Evolutionary conservation across 2,329 filamentous ascomycete genomes (phyloP).

Genomic region (Rhexocercosporidium sp.): DNA sequence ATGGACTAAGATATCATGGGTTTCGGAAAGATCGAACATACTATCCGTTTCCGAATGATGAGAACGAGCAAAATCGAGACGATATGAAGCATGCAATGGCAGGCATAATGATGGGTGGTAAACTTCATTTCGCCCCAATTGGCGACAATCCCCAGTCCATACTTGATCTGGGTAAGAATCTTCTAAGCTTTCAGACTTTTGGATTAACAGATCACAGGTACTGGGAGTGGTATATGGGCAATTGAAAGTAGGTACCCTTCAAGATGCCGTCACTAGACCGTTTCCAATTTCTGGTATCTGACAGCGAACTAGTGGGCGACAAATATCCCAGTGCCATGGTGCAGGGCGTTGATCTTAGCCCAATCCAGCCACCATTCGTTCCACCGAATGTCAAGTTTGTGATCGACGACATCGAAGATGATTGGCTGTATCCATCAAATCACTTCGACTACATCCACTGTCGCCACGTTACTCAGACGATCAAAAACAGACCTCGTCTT

Average conservation of each 20-base stretch:
- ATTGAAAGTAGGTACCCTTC: slow-evolving; percentile 7
- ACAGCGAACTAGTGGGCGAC: slow-evolving; percentile 33
- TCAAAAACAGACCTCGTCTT: slow-evolving; percentile 56
- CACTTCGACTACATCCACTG: slow-evolving; percentile 57
- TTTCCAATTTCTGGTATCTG: background rate
- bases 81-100: slow-evolving; percentile 29
- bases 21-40: background rate
- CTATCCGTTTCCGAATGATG: slow-evolving; percentile 12
- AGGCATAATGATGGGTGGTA: slow-evolving; percentile 16
- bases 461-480: slow-evolving; percentile 56
- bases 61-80: slow-evolving; percentile 13
- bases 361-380: slow-evolving; percentile 34
- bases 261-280: no score
- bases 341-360: slow-evolving; percentile 38
- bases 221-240: slow-evolving; percentile 49
- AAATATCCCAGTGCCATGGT: slow-evolving; percentile 37
- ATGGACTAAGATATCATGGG: slow-evolving; percentile 2
- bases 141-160: slow-evolving; percentile 28
- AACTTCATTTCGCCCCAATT: slow-evolving; percentile 31
- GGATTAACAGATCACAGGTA: slow-evolving; percentile 39
- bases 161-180: background rate
- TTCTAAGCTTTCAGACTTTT: background rate
- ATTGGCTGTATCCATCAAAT: slow-evolving; percentile 51
- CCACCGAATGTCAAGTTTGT: slow-evolving; percentile 57
- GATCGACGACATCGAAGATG: slow-evolving; percentile 55